phyloP scores from a whole-genome alignment of 1,284 basidiomycete genomes.

The Crepidotus sp. region DNA sequence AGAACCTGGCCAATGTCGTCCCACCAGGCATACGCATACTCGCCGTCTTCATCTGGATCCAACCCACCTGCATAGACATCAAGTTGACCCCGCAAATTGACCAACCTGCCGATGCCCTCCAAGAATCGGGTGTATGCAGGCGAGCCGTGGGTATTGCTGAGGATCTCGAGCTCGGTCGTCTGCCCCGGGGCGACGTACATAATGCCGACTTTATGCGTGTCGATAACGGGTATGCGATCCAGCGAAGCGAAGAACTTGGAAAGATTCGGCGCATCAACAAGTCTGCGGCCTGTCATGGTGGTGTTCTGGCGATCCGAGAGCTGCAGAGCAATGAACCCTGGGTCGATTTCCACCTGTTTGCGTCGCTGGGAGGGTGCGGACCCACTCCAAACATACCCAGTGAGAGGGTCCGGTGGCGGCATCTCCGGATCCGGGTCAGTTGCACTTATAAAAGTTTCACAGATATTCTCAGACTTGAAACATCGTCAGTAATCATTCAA shows the following conservation, averaged over 20 bases:
- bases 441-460: constrained; percentile 21
- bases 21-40: constrained; percentile 98
- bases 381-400: constrained; percentile 78
- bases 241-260: constrained; percentile 58
- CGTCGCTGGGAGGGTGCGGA: constrained; percentile 80
- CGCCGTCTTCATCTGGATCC: constrained; percentile 81
- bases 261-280: constrained; percentile 47
- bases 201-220: constrained; percentile 95
- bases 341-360: constrained; percentile 80
- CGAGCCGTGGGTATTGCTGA: constrained; percentile 88
- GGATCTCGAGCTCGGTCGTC: constrained; percentile 76
- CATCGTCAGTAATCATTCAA: not conserved
- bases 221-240: constrained; percentile 89
- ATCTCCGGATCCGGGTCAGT: constrained; percentile 22
- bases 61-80: constrained; percentile 95
- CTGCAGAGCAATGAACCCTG: constrained; percentile 82
- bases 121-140: constrained; percentile 92
- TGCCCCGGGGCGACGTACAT: constrained; percentile 95
- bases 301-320: constrained; percentile 47
- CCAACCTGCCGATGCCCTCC: constrained; percentile 80
- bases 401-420: constrained; percentile 56
- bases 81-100: constrained; percentile 83
- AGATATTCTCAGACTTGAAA: constrained; percentile 22
- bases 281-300: constrained; percentile 46
- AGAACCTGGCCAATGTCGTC: constrained; percentile 95